Evolutionary conservation across 805 yeast genomes (phyloP), one percentile per base, ranked within the genome.

Genomic region (Starmera quercuum): DNA sequence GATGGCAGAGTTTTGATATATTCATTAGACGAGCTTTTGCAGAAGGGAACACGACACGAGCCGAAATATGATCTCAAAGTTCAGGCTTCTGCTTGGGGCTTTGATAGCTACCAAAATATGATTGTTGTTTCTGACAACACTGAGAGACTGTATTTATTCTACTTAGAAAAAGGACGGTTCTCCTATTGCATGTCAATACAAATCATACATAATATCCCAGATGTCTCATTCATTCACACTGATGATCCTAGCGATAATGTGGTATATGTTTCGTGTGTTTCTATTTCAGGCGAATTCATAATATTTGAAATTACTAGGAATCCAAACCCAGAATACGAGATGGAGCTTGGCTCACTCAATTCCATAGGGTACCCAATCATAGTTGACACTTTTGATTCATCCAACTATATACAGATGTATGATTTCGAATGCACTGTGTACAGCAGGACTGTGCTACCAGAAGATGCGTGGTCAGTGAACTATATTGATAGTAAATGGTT

Each of bases 21-120:
- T 45, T 50, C 61, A 33, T 36, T 65, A 2, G 52, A 50, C 5
- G 45, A 50, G 3, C 39, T 74, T 0, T 30, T 59, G 14, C 42
- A 46, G 10, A 32, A 45, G 5, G 54, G 50, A 7, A 34, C 49
- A 9, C 42, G 43, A 20, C 35, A 16, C 19, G 38, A 44, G 6
- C 49, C 63, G 3, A 58, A 50, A 15, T 45, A 54, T 23, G 47
- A 44, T 18, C 35, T 69, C 4, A 56, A 53, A 21, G 43, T 68
- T 30, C 56, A 56, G 6, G 54, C 68, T 2, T 73, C 82, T 1
- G 73, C 68, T 2, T 80, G 87, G 87, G 83, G 84, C 1, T 44
- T 75, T 14, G 83, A 75, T 45, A 53, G 69, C 25, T 41, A 53
- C n/a, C 46, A 52, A 24, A 48, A 61, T 34, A 34, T 71, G 27